A percentile compares a stretch with the other conserved stretches of the same genome.
Conservation (phyloP, 768 basidiomycete genomes). For the Podaxis sp. region DNA sequence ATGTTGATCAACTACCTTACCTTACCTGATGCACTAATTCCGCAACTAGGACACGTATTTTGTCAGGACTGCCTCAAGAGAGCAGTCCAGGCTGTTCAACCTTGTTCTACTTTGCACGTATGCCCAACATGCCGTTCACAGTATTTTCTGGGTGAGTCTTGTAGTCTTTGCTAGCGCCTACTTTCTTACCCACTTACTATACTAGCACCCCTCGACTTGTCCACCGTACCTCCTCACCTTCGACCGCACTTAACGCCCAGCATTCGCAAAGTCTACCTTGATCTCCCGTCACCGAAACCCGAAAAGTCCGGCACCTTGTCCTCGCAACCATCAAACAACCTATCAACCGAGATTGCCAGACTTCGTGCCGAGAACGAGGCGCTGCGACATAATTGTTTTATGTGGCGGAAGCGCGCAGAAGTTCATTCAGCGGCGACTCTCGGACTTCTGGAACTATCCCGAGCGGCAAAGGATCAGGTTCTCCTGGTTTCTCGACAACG, state of each 20-base stretch:
- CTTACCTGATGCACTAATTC: neutral
- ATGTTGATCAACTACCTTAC: slow-evolving; percentile 16
- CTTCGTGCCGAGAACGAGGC: slow-evolving; percentile 40
- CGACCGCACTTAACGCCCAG: slow-evolving; percentile 54
- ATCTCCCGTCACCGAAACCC: slow-evolving; percentile 21
- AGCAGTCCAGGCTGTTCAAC: slow-evolving; percentile 42
- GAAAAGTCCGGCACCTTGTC: slow-evolving; percentile 9
- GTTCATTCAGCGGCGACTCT: slow-evolving; percentile 44
- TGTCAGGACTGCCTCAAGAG: slow-evolving; percentile 56
- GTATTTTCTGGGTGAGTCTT: slow-evolving; percentile 48
- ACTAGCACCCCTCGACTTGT: slow-evolving; percentile 43
- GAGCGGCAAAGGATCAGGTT: slow-evolving; percentile 36
- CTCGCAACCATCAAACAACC: slow-evolving; percentile 8
- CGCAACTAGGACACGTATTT: slow-evolving; percentile 53
- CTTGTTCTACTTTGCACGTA: slow-evolving; percentile 40
- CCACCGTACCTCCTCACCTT: slow-evolving; percentile 51
- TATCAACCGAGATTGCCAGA: slow-evolving; percentile 31
- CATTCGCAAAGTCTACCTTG: slow-evolving; percentile 53
- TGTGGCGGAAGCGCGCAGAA: slow-evolving; percentile 48
- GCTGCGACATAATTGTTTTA: slow-evolving; percentile 34
- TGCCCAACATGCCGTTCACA: slow-evolving; percentile 56
- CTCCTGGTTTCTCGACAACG: slow-evolving; percentile 33
- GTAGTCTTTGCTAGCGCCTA: neutral
- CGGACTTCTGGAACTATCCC: slow-evolving; percentile 39
- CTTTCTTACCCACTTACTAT: neutral